Base-by-base conservation (phyloP, 805 yeast species). In the Kodamaea leandrae region DNA sequence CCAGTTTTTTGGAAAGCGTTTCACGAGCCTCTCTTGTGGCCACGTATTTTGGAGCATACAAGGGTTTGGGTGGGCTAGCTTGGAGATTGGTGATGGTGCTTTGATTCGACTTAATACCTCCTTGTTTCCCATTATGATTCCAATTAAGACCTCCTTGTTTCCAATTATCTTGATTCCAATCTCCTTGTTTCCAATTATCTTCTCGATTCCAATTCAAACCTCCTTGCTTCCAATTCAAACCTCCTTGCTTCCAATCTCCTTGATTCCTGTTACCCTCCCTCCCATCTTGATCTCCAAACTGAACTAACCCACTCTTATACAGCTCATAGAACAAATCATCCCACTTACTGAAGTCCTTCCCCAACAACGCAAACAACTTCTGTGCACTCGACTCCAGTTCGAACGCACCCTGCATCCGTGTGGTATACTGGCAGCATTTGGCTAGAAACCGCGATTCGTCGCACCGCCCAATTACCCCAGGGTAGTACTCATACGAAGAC, bases 391-490 rank as follows among this genome's bases (percentile, higher is more conserved):
- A 46, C 37, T 41, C 37, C 15, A 36, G 35, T 9, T 46, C 37
- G 41, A 66, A 56, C 20, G 58, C 54, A 16, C 39, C 27, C 30
- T 51, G 60, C 23, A 12, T 9, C 15, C 42, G 30, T 20, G 42
- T 25, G 14, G 55, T 38, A 8, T 25, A 20, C 6, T 42, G 44
- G 5, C 24, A 27, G 2, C 53, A 34, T 4, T 45, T 44, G 3
- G 40, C 27, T 18, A 67, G 39, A 42, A 68, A 68, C 32, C 68
- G 43, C 2, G 72, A 66, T 4, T 46, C 53, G 6, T 54, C 63
- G 54, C 56, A 50, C 25, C 46, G 52, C 14, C 43, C 33, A 17
- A 30, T 17, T 3, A 21, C 51, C 24, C 24, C 37, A 14, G 34
- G 25, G 9, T 34, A 42, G 15, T 18, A 23, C 8, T 46, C 45